These are phyloP conservation scores for Ophiocordyceps camponoti-rufipedis DNA, from an alignment of 2,329 filamentous ascomycete species.

Conservation along the genomic window DNA sequence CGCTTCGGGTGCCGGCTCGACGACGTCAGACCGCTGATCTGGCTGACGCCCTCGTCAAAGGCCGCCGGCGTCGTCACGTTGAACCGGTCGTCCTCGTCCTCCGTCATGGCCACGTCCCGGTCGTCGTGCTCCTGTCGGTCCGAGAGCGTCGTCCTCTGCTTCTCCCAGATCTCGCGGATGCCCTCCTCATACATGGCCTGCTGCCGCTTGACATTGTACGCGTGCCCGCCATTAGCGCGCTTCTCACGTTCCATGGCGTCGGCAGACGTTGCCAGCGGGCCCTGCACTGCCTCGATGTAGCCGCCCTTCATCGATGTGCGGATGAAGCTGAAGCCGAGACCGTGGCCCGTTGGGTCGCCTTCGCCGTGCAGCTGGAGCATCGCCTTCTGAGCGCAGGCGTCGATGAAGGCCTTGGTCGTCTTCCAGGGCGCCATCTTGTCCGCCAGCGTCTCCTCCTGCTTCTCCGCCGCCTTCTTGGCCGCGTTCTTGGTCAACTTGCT, in stretches of 20 bases:
- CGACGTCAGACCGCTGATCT: conserved; percentile 51
- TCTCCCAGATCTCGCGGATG: conserved; percentile 82
- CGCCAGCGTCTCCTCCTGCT: conserved; percentile 54
- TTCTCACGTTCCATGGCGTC: conserved; percentile 79
- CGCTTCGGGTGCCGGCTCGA: conserved; percentile 54
- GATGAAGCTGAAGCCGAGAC: conserved; percentile 91
- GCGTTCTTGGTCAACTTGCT: conserved; percentile 17
- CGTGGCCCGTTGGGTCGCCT: conserved; percentile 84
- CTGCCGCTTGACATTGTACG: conserved; percentile 92
- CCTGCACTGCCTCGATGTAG: conserved; percentile 64
- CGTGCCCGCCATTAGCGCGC: conserved; percentile 80
- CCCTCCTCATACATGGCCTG: conserved; percentile 83
- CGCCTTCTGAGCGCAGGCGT: conserved; percentile 84
- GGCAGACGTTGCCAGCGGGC: conserved; percentile 47
- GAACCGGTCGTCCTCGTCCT: conserved; percentile 48
- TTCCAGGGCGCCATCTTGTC: conserved; percentile 91
- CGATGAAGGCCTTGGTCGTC: conserved; percentile 88
- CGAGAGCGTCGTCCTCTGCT: conserved; percentile 62
- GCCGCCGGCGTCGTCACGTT: conserved; percentile 50
- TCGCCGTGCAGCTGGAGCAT: conserved; percentile 93
- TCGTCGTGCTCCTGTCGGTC: conserved; percentile 52
- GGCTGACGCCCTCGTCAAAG: conserved; percentile 62
- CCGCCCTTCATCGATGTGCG: conserved; percentile 98
- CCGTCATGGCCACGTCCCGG: conserved; percentile 36
- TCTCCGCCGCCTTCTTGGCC: conserved; percentile 25